phyloP scores from a whole-genome alignment of 2,329 filamentous ascomycete species.

The Huntiella bhutanensis region DNA sequence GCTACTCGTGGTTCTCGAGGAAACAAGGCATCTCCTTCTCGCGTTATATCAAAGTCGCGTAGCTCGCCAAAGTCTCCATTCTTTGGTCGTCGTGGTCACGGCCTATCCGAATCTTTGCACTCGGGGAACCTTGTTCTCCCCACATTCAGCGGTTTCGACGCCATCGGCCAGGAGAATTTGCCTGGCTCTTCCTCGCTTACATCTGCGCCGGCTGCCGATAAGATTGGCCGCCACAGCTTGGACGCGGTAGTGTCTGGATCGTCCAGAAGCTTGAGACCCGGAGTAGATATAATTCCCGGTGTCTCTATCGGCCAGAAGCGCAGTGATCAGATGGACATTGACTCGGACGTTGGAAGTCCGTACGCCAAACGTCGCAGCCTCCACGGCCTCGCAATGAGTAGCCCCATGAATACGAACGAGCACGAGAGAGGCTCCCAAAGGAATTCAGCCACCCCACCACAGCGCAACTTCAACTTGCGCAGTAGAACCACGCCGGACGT shows the following conservation, averaged over 20 bases:
- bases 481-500: conserved; percentile 14
- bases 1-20: conserved; percentile 40
- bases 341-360: conserved; percentile 64
- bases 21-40: conserved; percentile 26
- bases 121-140: conserved; percentile 45
- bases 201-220: conserved; percentile 28
- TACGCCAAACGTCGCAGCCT: conserved; percentile 81
- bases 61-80: conserved; percentile 66
- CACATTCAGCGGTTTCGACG: conserved; percentile 11
- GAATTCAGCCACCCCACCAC: conserved; percentile 4
- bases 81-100: conserved; percentile 38
- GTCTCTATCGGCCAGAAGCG: conserved; percentile 27
- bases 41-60: conserved; percentile 40
- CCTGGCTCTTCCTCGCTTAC: conserved; percentile 14
- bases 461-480: conserved; percentile 17
- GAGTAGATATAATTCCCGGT: conserved; percentile 9
- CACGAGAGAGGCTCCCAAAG: conserved; percentile 23
- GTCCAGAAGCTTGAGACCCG: conserved; percentile 1
- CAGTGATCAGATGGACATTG: conserved; percentile 89
- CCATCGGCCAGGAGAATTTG: conserved; percentile 24
- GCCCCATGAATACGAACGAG: conserved; percentile 18
- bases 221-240: conserved; percentile 32
- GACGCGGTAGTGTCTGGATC: conserved; percentile 21
- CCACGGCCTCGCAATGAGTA: conserved; percentile 42
- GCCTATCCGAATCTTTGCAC: conserved; percentile 48